A percentile compares a stretch with the other conserved stretches of the same genome.
These are phyloP conservation scores for Penicillium sp. DNA, from an alignment of 2,329 filamentous ascomycete species.

Conservation along the genomic window DNA sequence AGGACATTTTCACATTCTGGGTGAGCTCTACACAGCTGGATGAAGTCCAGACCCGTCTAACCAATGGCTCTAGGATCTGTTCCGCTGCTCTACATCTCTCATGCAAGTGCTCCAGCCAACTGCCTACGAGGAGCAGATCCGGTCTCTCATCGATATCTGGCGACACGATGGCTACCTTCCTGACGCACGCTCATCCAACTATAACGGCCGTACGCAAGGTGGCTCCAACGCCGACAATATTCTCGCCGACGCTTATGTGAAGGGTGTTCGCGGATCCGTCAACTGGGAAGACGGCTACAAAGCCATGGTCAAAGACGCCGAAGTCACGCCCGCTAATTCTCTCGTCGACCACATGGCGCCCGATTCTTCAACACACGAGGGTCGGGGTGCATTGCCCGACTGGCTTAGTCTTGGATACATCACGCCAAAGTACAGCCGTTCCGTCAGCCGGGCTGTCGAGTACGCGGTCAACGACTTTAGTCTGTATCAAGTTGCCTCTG, in stretches of 20 bases:
- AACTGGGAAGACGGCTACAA: constrained; percentile 65
- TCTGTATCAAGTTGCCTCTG: constrained; percentile 64
- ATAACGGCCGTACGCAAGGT: constrained; percentile 68
- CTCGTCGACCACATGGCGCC: constrained; percentile 55
- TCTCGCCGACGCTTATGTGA: constrained; percentile 71
- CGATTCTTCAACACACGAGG: constrained; percentile 66
- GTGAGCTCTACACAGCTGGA: constrained; percentile 16
- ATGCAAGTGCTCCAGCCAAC: constrained; percentile 66
- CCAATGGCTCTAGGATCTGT: constrained; percentile 48
- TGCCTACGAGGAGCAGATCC: constrained; percentile 65
- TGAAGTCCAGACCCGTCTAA: not conserved
- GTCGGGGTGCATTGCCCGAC: constrained; percentile 67
- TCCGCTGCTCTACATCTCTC: constrained; percentile 65
- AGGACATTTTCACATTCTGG: constrained; percentile 73
- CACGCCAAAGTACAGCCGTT: constrained; percentile 61
- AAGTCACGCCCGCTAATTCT: constrained; percentile 62
- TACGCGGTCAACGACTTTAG: constrained; percentile 71
- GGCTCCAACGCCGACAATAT: constrained; percentile 72
- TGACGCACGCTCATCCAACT: constrained; percentile 67
- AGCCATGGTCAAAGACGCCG: constrained; percentile 68
- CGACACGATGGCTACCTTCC: constrained; percentile 65
- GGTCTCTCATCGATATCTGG: constrained; percentile 70
- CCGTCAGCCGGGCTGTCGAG: constrained; percentile 66
- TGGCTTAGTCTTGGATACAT: constrained; percentile 68
- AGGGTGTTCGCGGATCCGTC: constrained; percentile 61